A percentile compares a stretch with the other conserved stretches of the same genome.
These are phyloP conservation scores for Leccinum pachyderme DNA, from an alignment of 1,284 basidiomycete genomes.

Conservation along the genomic window DNA sequence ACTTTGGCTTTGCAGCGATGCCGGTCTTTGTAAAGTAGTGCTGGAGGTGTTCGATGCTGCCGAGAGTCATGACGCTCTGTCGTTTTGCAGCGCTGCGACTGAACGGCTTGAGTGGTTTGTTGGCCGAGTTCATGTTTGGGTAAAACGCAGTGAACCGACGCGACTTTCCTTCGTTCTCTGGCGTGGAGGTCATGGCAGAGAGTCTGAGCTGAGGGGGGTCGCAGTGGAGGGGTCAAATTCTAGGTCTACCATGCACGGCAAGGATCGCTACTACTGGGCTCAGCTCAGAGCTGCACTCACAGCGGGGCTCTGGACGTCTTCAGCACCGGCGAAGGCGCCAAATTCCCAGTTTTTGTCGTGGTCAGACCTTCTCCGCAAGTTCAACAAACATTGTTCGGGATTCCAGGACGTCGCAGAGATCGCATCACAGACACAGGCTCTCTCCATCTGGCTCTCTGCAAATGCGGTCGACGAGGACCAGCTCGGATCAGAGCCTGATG, in stretches of 20 bases:
- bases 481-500: conserved; percentile 34
- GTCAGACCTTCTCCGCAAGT: conserved; percentile 83
- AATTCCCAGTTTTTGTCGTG: conserved; percentile 63
- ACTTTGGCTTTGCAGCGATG: conserved; percentile 70
- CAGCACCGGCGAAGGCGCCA: conserved; percentile 59
- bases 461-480: conserved; percentile 42
- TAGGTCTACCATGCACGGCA: conserved; percentile 39
- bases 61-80: conserved; percentile 82
- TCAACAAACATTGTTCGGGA: conserved; percentile 79
- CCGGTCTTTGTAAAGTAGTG: conserved; percentile 87
- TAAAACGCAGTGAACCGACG: conserved; percentile 71
- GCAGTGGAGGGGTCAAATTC: neutral
- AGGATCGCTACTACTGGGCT: conserved; percentile 72
- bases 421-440: conserved; percentile 61
- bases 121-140: conserved; percentile 65
- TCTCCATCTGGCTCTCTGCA: conserved; percentile 58
- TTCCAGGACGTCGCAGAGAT: conserved; percentile 61
- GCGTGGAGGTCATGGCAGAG: conserved; percentile 16
- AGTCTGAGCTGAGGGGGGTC: neutral
- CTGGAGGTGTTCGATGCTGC: conserved; percentile 85
- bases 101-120: conserved; percentile 78
- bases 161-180: conserved; percentile 26
- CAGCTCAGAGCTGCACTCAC: conserved; percentile 68
- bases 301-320: conserved; percentile 64
- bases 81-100: conserved; percentile 82